Evolutionary conservation across 768 basidiomycete genomes (phyloP), one percentile per base, ranked within the genome.

Genomic region (Flagelloscypha sp.): DNA sequence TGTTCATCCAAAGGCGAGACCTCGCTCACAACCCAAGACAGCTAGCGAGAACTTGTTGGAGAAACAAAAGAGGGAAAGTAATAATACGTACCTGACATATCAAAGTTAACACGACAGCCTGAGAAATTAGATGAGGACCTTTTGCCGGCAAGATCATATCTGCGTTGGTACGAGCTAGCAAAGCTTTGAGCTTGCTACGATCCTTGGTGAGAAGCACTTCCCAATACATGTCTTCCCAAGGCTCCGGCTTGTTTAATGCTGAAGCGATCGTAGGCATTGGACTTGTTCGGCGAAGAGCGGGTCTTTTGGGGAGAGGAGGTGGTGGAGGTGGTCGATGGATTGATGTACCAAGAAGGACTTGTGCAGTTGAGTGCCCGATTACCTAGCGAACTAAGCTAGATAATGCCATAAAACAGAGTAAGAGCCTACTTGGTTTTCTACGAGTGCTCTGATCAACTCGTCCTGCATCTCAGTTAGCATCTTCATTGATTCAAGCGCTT

Each of bases 221-320:
- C 23, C 89, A 67, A 54, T 87, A 89, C 7, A 76, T 72, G 41
- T 86, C 84, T 44, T 89, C 86, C 86, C 86, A 89, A 43, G 85
- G 81, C 51, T 86, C 85, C 28, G 68, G 37, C 47, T 70, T 71
- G 28, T 65, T 57, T n/a, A 78, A 68, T n/a, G n/a, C n/a, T n/a
- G n/a, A n/a, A n/a, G n/a, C n/a, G n/a, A n/a, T n/a, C n/a, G n/a
- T n/a, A n/a, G n/a, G n/a, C n/a, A n/a, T n/a, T n/a, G n/a, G n/a
- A n/a, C n/a, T n/a, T n/a, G n/a, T n/a, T n/a, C n/a, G n/a, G n/a
- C n/a, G n/a, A n/a, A n/a, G n/a, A n/a, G n/a, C n/a, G n/a, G n/a
- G n/a, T n/a, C n/a, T n/a, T n/a, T n/a, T n/a, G n/a, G n/a, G n/a
- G n/a, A n/a, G n/a, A n/a, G n/a, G n/a, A n/a, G n/a, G n/a, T n/a